These are phyloP conservation scores for Tolypocladium cylindrosporum DNA, from an alignment of 2,329 filamentous ascomycete genomes.

Conservation along the genomic window DNA sequence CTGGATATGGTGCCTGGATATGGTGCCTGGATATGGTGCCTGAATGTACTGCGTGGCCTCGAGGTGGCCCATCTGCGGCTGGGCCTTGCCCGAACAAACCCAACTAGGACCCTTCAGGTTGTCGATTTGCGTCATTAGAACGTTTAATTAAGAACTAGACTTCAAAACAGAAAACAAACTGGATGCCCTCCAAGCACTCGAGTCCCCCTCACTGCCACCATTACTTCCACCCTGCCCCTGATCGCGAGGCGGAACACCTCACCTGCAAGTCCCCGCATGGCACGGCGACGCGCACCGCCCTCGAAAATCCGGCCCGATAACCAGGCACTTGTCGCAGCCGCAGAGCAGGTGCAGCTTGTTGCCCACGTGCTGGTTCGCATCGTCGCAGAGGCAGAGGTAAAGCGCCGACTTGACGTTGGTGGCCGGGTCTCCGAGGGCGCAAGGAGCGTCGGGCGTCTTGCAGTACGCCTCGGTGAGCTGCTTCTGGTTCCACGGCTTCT, in stretches of 20 bases:
- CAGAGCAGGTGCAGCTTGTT: conserved; percentile 26
- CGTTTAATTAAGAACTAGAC: not conserved
- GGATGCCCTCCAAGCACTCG: not conserved
- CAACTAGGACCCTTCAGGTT: not conserved
- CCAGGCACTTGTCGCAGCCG: conserved; percentile 28
- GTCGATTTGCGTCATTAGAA: not conserved
- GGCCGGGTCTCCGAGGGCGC: conserved; percentile 17
- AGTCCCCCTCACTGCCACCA: not conserved
- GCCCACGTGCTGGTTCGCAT: conserved; percentile 20
- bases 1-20: not conserved
- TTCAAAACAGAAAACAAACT: not conserved
- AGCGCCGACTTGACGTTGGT: conserved; percentile 21
- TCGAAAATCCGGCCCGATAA: conserved; percentile 27
- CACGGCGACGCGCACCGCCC: conserved; percentile 28
- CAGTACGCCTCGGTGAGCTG: conserved; percentile 26
- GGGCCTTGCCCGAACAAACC: not conserved
- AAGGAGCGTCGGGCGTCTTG: conserved; percentile 23
- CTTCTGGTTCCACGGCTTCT: conserved; percentile 21
- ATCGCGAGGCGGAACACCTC: not conserved
- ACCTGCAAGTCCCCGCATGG: conserved; percentile 10
- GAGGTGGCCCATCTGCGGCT: not conserved
- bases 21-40: not conserved
- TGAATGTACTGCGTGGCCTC: not conserved
- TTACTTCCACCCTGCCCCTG: not conserved
- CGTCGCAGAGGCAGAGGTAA: conserved; percentile 28